Evolutionary conservation across 345 rosid genomes (phyloP).

Genomic region (Gossypium rotundifolium): DNA sequence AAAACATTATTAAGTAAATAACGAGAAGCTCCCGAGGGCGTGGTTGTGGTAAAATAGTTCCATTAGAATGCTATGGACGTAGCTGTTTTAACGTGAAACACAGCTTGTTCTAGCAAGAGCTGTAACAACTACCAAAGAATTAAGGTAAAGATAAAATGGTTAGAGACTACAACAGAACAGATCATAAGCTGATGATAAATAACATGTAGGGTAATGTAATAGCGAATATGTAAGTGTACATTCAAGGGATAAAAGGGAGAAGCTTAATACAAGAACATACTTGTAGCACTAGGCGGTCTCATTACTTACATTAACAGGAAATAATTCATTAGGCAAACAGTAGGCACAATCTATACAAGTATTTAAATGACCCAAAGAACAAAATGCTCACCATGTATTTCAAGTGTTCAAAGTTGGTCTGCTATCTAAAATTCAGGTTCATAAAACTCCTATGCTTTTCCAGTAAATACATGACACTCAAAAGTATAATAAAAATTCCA

Average conservation of each 20-base stretch:
- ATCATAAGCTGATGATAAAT: background rate
- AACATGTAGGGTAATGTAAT: background rate
- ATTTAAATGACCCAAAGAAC: slow-evolving; percentile 7
- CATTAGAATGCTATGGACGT: too few relatives aligned
- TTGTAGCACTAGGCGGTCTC: background rate
- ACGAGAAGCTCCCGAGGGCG: too few relatives aligned
- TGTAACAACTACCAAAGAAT: background rate
- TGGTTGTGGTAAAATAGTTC: too few relatives aligned
- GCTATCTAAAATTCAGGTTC: slow-evolving; percentile 20
- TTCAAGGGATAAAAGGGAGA: background rate
- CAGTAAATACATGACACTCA: background rate
- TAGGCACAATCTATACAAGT: slow-evolving; percentile 1
- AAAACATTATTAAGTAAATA: too few relatives aligned
- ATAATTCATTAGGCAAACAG: slow-evolving; percentile 5
- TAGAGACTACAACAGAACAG: background rate
- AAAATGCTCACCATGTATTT: background rate
- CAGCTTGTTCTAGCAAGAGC: background rate
- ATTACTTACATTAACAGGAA: background rate
- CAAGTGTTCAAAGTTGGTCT: background rate
- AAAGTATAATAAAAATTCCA: background rate
- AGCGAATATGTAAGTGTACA: background rate
- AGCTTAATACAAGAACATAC: background rate
- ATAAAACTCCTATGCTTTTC: background rate
- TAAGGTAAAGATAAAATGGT: background rate
- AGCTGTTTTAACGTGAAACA: background rate